phyloP scores from a whole-genome alignment of 768 basidiomycete genomes.

The Lentinula guzmanii region DNA sequence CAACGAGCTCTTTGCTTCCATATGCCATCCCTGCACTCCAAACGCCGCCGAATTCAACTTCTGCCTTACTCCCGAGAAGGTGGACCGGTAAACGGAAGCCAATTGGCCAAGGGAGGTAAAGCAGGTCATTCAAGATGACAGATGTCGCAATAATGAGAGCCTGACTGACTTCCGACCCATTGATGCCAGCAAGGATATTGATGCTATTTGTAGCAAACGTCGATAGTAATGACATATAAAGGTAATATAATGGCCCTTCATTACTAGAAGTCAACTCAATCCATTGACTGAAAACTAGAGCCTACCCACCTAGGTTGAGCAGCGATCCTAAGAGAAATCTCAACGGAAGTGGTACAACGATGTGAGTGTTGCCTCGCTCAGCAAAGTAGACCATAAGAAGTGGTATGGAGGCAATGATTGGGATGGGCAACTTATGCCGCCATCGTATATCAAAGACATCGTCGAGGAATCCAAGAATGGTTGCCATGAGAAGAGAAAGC shows the following conservation, averaged over 20 bases:
- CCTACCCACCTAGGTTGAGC: constrained; percentile 71
- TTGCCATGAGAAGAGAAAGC: constrained; percentile 88
- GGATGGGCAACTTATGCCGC: constrained; percentile 96
- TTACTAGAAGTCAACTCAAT: not conserved
- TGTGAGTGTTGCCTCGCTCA: constrained; percentile 87
- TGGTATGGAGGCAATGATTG: constrained; percentile 92
- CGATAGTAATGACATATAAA: constrained; percentile 94
- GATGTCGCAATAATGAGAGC: constrained; percentile 89
- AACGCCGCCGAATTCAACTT: constrained; percentile 70
- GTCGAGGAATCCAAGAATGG: constrained; percentile 91
- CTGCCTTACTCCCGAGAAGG: constrained; percentile 57
- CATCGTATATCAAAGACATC: constrained; percentile 98
- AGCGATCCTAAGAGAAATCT: constrained; percentile 69
- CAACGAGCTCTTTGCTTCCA: constrained; percentile 82
- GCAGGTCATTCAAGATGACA: constrained; percentile 84
- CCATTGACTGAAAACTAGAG: not conserved
- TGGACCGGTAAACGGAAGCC: constrained; percentile 69
- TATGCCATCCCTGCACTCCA: constrained; percentile 83
- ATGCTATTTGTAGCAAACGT: constrained; percentile 98
- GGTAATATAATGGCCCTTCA: constrained; percentile 87
- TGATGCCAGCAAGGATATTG: constrained; percentile 97
- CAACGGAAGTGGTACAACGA: constrained; percentile 86
- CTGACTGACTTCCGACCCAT: constrained; percentile 93
- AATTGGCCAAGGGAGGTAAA: constrained; percentile 89
- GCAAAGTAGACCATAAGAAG: constrained; percentile 96